phyloP scores from a whole-genome alignment of 441 rosid genomes.

The Gossypium davidsonii region DNA sequence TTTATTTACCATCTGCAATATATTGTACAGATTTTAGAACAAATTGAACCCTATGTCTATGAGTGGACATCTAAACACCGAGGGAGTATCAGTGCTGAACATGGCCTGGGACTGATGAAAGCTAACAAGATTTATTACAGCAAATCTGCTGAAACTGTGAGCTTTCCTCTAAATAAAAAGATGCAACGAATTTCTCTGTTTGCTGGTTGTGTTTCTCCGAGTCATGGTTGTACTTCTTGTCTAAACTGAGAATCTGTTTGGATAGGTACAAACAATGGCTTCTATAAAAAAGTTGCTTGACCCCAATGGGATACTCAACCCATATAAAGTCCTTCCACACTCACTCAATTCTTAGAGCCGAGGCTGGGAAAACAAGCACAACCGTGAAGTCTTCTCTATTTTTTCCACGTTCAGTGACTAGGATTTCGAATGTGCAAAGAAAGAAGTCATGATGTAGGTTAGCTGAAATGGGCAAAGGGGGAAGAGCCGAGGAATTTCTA shows the following conservation, averaged over 20 bases:
- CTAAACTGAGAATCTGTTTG: constrained; percentile 12
- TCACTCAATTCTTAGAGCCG: constrained; percentile 24
- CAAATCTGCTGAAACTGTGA: constrained; percentile 68
- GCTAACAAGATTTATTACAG: constrained; percentile 76
- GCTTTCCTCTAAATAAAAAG: constrained; percentile 16
- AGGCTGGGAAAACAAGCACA: constrained; percentile 17
- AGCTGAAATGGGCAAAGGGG: background rate
- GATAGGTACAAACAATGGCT: constrained; percentile 69
- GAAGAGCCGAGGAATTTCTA: background rate
- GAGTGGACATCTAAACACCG: constrained; percentile 87
- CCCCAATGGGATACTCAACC: constrained; percentile 76
- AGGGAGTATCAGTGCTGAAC: constrained; percentile 96
- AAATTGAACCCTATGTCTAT: constrained; percentile 81
- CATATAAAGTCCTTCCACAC: constrained; percentile 77
- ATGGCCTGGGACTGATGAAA: constrained; percentile 91
- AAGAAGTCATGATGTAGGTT: background rate
- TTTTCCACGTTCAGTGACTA: background rate
- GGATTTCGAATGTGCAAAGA: background rate
- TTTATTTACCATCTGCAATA: background rate
- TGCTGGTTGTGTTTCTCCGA: background rate
- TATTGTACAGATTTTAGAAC: constrained; percentile 64
- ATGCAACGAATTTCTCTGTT: background rate
- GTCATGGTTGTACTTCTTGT: background rate
- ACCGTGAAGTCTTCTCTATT: background rate
- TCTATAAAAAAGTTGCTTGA: constrained; percentile 71